Evolutionary conservation across 2,329 filamentous ascomycete genomes (phyloP), one percentile per base, ranked within the genome.

Genomic region (Eutypella sp.): DNA sequence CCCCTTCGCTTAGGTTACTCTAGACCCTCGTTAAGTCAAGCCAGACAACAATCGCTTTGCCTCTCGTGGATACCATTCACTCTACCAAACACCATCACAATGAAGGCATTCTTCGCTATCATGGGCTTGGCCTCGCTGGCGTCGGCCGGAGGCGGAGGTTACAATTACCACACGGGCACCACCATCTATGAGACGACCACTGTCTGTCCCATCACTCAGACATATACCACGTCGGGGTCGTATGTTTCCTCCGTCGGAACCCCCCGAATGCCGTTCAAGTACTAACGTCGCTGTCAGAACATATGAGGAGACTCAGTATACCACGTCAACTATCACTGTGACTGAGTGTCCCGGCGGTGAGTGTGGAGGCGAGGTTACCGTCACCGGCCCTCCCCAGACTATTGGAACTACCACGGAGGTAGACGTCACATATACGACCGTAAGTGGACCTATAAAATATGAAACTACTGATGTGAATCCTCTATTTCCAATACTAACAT

Each of bases 191-290:
- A 64, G 40, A 72, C 67, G 19, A 65, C 68, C 11, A 73, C 70
- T 4, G 62, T 70, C 41, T 76, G 73, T 57, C 72, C 73, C 10
- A 62, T 71, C 48, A 73, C 70, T 9, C 61, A 64, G 27, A 75
- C 72, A 11, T 56, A 67, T 46, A 70, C 68, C 15, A 50, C 57
- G 13, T 54, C 59, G 31, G 69, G 68, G 60, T 64, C 63, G 68
- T 71, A 58, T 68, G 68, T 65, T 39, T 7, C 18, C 10, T 6
- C 19, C 15, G 3, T 33, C 10, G 6, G 37, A 20, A 33, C 4
- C 22, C 38, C 10, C 31, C 5, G 4, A 27, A 19, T 27, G 2
- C 25, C 19, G 24, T 44, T 41, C 33, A 15, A 41, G 20, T 16
- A 44, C 57, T 55, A 20, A 61, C 44, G 47, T 13, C 50, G 42